A percentile compares a stretch with the other conserved stretches of the same genome.
Conservation (phyloP, 2,329 filamentous ascomycete species). For the Calonectria hawksworthii region DNA sequence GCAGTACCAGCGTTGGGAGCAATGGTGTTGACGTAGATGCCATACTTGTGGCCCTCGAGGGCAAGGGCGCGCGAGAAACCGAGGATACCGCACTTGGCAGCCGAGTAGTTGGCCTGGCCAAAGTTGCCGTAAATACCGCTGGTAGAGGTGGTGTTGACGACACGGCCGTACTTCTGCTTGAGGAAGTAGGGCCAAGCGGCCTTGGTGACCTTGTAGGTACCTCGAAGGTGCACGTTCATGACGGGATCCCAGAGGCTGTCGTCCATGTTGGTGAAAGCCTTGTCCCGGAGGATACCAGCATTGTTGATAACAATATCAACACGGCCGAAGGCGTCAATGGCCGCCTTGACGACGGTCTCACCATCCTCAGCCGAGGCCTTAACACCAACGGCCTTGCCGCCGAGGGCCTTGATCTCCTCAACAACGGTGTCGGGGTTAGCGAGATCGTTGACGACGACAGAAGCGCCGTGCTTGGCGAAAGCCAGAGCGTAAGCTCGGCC, state of each 20-base stretch:
- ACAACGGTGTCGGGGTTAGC: conserved; percentile 92
- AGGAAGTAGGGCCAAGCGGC: conserved; percentile 98
- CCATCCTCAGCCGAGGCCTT: conserved; percentile 96
- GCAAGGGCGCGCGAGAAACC: conserved; percentile 95
- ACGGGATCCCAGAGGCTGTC: conserved; percentile 94
- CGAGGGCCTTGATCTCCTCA: conserved; percentile 89
- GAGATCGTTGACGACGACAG: conserved; percentile 96
- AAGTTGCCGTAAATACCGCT: conserved; percentile 99
- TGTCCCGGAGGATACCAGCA: conserved; percentile 96
- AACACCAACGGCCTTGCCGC: conserved; percentile 91
- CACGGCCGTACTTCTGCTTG: conserved; percentile 98
- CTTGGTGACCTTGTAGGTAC: conserved; percentile 97
- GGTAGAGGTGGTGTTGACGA: conserved; percentile 97
- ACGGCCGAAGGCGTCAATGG: conserved; percentile 93
- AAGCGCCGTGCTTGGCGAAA: conserved; percentile 86
- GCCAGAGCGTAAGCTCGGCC: conserved; percentile 91
- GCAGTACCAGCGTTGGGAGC: conserved; percentile 96
- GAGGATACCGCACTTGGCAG: conserved; percentile 92
- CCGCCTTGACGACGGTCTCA: conserved; percentile 89
- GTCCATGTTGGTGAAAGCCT: conserved; percentile 98
- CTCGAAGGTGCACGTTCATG: conserved; percentile 90
- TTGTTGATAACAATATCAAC: conserved; percentile 98
- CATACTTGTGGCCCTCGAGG: conserved; percentile 94
- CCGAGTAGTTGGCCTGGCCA: conserved; percentile 97
- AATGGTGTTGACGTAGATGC: conserved; percentile 98